Percentiles rank a stretch among this genome's conserved stretches.
phyloP scores from a whole-genome alignment of 805 yeast genomes.

The Yarrowia sp. region DNA sequence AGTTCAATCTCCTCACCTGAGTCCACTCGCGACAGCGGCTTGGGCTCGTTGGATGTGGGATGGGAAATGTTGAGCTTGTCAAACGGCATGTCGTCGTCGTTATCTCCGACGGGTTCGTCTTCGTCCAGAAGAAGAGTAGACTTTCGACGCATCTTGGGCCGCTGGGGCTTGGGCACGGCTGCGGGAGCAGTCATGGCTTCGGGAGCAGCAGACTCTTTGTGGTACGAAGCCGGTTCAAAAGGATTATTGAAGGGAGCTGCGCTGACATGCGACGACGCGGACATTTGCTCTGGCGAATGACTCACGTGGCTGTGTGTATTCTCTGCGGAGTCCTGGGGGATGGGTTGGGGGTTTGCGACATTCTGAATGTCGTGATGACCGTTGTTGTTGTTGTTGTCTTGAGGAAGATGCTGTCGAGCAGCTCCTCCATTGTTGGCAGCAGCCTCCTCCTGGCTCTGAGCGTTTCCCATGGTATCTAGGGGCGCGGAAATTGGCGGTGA shows the following conservation, averaged over 20 bases:
- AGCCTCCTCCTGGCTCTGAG: conserved; percentile 24
- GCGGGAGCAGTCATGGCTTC: not conserved
- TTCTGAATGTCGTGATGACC: not conserved
- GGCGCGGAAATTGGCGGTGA: not conserved
- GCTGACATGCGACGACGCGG: conserved; percentile 12
- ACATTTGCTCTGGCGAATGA: conserved; percentile 21
- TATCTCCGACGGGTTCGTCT: conserved; percentile 40
- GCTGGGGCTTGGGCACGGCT: not conserved
- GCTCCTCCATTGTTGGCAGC: not conserved
- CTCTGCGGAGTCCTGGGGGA: not conserved
- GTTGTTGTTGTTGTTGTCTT: not conserved
- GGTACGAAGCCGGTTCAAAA: conserved; percentile 19
- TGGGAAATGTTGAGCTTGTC: conserved; percentile 47
- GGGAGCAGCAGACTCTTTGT: conserved; percentile 16
- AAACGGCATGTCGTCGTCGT: conserved; percentile 43
- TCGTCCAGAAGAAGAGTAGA: conserved; percentile 73
- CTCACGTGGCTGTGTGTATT: not conserved
- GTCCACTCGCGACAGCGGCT: conserved; percentile 36
- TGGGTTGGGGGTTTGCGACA: not conserved
- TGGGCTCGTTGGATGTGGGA: conserved; percentile 28
- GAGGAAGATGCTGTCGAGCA: not conserved
- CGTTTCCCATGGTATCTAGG: conserved; percentile 16
- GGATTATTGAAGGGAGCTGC: conserved; percentile 18
- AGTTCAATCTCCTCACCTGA: conserved; percentile 39
- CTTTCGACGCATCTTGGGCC: conserved; percentile 47